Base-by-base conservation (phyloP, 768 basidiomycete genomes). In the Pholiota conissans region DNA sequence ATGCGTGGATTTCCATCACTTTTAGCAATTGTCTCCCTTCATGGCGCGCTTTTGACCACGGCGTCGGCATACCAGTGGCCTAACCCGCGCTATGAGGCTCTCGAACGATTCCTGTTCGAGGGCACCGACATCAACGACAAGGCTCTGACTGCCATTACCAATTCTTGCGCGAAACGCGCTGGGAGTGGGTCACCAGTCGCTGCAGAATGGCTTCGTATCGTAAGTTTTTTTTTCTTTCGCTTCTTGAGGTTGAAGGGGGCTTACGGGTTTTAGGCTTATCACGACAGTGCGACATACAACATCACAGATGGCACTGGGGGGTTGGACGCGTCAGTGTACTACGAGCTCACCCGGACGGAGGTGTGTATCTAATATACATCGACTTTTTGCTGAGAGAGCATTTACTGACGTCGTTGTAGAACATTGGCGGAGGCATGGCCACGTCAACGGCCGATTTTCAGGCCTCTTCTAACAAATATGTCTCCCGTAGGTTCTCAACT, bases 391-490 rank as follows among this genome's bases (percentile, higher is more conserved):
- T 18, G 7, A n/a, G 18, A 3, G 7, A n/a, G 3, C 14, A n/a
- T 9, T 27, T 16, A 45, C 16, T 51, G 13, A 18, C 16, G 18
- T 27, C 18, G 3, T 27, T 28, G 20, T 28, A 79, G 77, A 80
- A 79, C 58, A 67, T 72, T 30, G 77, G 78, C 11, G 60, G 60
- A 5, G 78, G 74, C n/a, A 75, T 78, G 65, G 68, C 61, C 22
- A 63, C 67, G 32, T 71, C 76, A 2, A 52, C 75, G 48, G 65
- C 63, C 28, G 76, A 78, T 59, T 76, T 78, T 47, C 60, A 65
- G 27, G 61, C 63, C 1, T 73, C 71, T 46, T 68, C 74, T 2
- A 77, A 71, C 53, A 76, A 75, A 70, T 78, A 77, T 54, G 63
- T 77, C 16, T 74, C 75, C 26, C 67, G 79, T 77, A 37, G 34